Conservation (phyloP, 176 grass and related monocot genomes). For the Bromus sterilis region DNA sequence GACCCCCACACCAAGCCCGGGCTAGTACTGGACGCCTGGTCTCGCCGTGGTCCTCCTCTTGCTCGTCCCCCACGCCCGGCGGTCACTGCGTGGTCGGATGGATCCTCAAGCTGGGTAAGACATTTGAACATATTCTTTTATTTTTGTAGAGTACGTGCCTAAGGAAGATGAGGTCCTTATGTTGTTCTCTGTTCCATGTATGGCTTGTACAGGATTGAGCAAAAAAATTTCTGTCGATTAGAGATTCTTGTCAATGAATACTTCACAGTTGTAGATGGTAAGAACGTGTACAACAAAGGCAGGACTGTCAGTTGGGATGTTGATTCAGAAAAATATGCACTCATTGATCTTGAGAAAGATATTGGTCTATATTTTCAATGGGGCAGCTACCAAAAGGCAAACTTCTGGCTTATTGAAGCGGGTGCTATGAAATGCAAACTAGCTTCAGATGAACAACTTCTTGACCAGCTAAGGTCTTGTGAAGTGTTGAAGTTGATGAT, state of each 20-base stretch:
- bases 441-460: no score
- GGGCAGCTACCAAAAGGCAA: no score
- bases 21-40: no score
- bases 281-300: neutral
- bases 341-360: no score
- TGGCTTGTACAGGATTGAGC: neutral
- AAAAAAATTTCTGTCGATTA: neutral
- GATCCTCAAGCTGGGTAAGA: neutral
- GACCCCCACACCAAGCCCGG: neutral
- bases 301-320: neutral
- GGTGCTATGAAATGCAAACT: no score
- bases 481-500: no score
- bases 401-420: no score
- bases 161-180: neutral
- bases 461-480: no score
- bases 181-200: neutral
- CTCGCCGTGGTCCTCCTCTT: neutral
- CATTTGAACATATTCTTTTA: neutral
- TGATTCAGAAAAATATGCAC: neutral
- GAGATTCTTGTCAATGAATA: neutral
- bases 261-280: neutral
- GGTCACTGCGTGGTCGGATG: neutral
- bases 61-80: neutral
- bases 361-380: neutral
- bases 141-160: no score